Evolutionary conservation across 2,329 filamentous ascomycete species (phyloP).

Genomic region (Exophiala viscosa): DNA sequence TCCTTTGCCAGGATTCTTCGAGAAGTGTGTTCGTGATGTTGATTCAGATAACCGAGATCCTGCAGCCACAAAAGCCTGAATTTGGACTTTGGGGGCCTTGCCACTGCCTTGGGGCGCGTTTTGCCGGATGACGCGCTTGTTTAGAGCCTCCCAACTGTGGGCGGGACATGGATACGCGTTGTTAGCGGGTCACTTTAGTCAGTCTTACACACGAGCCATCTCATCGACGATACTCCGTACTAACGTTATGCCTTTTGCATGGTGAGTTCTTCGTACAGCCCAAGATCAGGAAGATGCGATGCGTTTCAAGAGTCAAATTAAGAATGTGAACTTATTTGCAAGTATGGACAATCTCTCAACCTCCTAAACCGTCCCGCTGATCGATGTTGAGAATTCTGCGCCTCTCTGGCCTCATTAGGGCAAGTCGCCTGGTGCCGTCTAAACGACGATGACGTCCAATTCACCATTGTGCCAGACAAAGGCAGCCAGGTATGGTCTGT

Average conservation of each 20-base stretch:
- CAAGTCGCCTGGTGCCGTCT: conserved; percentile 89
- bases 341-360: conserved; percentile 38
- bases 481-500: conserved; percentile 96
- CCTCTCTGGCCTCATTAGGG: conserved; percentile 63
- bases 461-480: conserved; percentile 91
- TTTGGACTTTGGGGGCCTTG: too few relatives aligned
- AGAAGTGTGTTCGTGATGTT: neutral
- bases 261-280: neutral
- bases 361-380: conserved; percentile 15
- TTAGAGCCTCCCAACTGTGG: too few relatives aligned
- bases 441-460: conserved; percentile 80
- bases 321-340: conserved; percentile 51
- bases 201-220: too few relatives aligned
- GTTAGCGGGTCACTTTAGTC: too few relatives aligned
- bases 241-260: neutral
- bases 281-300: conserved; percentile 32
- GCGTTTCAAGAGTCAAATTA: conserved; percentile 53
- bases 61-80: neutral
- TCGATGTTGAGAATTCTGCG: conserved; percentile 52
- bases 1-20: neutral
- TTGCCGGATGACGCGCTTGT: too few relatives aligned
- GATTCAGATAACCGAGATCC: neutral
- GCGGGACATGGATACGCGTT: too few relatives aligned
- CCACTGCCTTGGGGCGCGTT: too few relatives aligned
- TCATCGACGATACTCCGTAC: too few relatives aligned